These are phyloP conservation scores for Schwanniomyces yamadae DNA, from an alignment of 805 yeast species.

Conservation along the genomic window DNA sequence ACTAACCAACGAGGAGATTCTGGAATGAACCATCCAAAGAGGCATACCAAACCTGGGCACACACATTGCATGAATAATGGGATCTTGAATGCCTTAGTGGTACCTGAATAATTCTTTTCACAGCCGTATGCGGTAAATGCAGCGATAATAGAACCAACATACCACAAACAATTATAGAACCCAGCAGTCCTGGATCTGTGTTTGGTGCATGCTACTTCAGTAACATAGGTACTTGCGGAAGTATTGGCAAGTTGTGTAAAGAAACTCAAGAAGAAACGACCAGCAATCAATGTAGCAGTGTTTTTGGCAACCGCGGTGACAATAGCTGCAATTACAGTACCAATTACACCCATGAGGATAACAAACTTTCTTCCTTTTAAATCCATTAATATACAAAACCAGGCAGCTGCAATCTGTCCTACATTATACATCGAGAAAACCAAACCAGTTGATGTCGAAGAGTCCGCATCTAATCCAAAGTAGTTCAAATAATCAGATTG, in stretches of 20 bases:
- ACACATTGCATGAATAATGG: conserved; percentile 22
- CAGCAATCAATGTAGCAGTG: conserved; percentile 31
- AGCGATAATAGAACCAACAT: conserved; percentile 38
- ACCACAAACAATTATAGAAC: conserved; percentile 38
- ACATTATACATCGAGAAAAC: conserved; percentile 24
- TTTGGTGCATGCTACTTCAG: conserved; percentile 47
- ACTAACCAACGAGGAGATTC: conserved; percentile 51
- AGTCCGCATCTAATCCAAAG: conserved; percentile 17
- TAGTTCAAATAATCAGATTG: conserved; percentile 13
- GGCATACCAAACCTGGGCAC: conserved; percentile 41
- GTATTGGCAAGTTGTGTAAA: conserved; percentile 39
- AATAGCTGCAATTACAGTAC: conserved; percentile 27
- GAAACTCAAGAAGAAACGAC: conserved; percentile 46
- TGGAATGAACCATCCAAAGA: conserved; percentile 35
- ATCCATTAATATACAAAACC: conserved; percentile 28
- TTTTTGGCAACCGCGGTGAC: conserved; percentile 27
- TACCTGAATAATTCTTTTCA: conserved; percentile 40
- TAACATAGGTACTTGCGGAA: conserved; percentile 43
- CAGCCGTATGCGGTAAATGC: not conserved
- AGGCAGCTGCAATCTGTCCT: conserved; percentile 32
- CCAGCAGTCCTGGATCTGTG: conserved; percentile 34
- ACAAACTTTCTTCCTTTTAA: conserved; percentile 37
- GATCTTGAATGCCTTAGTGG: conserved; percentile 27
- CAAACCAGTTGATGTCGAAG: conserved; percentile 39
- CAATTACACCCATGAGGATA: conserved; percentile 21